Conservation (phyloP, 1,139 yeast genomes). For the Scheffersomyces lignicola region DNA sequence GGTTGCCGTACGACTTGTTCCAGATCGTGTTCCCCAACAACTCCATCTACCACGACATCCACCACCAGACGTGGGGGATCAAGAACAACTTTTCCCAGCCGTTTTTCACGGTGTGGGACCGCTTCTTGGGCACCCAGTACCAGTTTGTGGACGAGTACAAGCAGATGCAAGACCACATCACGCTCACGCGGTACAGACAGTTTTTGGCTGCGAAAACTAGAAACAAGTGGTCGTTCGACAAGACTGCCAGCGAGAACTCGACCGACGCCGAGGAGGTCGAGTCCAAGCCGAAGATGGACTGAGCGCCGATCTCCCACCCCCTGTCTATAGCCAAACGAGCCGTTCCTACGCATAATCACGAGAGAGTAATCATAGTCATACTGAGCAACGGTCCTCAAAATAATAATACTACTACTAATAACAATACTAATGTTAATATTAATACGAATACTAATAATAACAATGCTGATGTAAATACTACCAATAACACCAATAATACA, state of each 20-base stretch:
- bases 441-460: too few relatives aligned
- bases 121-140: slow-evolving; percentile 67
- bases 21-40: slow-evolving; percentile 91
- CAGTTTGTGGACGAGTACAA: slow-evolving; percentile 62
- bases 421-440: too few relatives aligned
- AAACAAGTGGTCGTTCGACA: slow-evolving; percentile 6
- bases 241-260: slow-evolving; percentile 1
- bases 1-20: slow-evolving; percentile 86
- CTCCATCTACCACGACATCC: slow-evolving; percentile 94
- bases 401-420: too few relatives aligned
- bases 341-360: too few relatives aligned
- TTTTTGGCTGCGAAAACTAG: slow-evolving; percentile 49
- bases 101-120: slow-evolving; percentile 93
- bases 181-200: slow-evolving; percentile 60
- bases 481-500: too few relatives aligned
- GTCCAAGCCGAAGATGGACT: too few relatives aligned
- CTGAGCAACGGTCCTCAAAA: too few relatives aligned
- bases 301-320: too few relatives aligned
- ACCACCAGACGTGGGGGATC: slow-evolving; percentile 94
- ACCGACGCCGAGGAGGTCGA: not conserved
- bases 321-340: too few relatives aligned
- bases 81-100: slow-evolving; percentile 96
- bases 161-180: slow-evolving; percentile 55
- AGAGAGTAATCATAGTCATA: too few relatives aligned
- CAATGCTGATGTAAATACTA: too few relatives aligned